Conservation (phyloP, 176 grass and related monocot species). For the Guadua angustifolia region DNA sequence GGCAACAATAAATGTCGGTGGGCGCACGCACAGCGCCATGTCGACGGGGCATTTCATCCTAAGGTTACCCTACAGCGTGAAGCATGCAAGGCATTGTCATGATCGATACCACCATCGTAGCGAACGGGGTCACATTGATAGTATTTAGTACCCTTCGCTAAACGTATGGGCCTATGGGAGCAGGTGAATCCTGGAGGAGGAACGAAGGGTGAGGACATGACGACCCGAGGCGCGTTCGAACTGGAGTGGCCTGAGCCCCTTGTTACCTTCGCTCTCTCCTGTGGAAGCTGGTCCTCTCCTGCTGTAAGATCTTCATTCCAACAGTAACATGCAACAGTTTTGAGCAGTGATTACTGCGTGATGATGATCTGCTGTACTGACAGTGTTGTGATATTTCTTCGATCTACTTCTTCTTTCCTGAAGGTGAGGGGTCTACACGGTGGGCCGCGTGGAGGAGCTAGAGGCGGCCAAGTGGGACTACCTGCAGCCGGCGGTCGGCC, state of each 20-base stretch:
- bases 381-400: not conserved
- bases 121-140: not conserved
- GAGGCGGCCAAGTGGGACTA: conserved; percentile 84
- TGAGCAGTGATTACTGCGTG: not conserved
- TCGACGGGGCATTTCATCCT: conserved; percentile 96
- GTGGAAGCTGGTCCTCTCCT: conserved; percentile 95
- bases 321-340: not conserved
- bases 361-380: not conserved
- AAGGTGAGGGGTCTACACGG: conserved; percentile 92
- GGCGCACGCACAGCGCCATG: conserved; percentile 88
- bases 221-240: conserved; percentile 55
- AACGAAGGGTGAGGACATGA: conserved; percentile 44
- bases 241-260: conserved; percentile 96
- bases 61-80: conserved; percentile 75
- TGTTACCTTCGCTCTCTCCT: conserved; percentile 91
- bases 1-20: conserved; percentile 80
- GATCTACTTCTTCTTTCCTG: not conserved
- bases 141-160: not conserved
- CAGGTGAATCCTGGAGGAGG: conserved; percentile 55
- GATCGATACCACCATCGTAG: not conserved
- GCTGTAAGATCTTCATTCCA: conserved; percentile 58
- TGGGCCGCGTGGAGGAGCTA: conserved; percentile 77
- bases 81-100: conserved; percentile 55
- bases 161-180: conserved; percentile 4
- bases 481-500: conserved; percentile 71